Conservation (phyloP, 129 eudicot genomes). For the Ambrosia trifida region DNA sequence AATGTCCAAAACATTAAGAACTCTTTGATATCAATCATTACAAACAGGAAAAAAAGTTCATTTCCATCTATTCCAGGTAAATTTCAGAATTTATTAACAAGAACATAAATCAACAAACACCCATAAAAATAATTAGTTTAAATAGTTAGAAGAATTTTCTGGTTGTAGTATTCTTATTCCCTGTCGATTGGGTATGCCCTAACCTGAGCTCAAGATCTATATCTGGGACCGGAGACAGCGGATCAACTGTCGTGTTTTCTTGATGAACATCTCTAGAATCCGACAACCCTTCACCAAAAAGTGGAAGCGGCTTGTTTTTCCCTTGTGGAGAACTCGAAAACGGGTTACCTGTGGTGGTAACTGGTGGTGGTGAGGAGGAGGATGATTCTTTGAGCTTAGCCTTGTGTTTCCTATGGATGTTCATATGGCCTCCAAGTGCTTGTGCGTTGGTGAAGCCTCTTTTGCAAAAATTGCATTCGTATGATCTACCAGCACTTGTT, state of each 20-base stretch:
- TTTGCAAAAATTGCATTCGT: slow-evolving; percentile 44
- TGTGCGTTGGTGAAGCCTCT: slow-evolving; percentile 50
- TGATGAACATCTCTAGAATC: slow-evolving; percentile 19
- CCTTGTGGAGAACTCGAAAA: slow-evolving; percentile 6
- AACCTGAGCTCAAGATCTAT: slow-evolving; percentile 45
- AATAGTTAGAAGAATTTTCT: slow-evolving; percentile 35
- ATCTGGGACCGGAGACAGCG: slow-evolving; percentile 14
- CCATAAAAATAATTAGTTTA: slow-evolving; percentile 11
- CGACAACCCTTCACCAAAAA: slow-evolving; percentile 23
- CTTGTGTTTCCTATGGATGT: slow-evolving; percentile 43
- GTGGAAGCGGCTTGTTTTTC: slow-evolving; percentile 17
- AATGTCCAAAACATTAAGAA: too few relatives aligned
- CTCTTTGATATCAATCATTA: background rate
- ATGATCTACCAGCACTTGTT: slow-evolving; percentile 28
- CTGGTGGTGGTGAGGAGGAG: slow-evolving; percentile 12
- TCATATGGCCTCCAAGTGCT: slow-evolving; percentile 47
- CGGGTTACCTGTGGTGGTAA: slow-evolving; percentile 1
- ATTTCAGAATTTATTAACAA: slow-evolving; percentile 29
- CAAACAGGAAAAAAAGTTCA: background rate
- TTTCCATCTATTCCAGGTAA: slow-evolving; percentile 22
- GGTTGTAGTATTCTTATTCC: slow-evolving; percentile 1
- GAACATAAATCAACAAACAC: slow-evolving; percentile 8
- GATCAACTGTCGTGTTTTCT: slow-evolving; percentile 9
- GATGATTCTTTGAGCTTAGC: slow-evolving; percentile 39
- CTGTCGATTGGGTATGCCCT: slow-evolving; percentile 24